Base-by-base conservation (phyloP, 208 protist species). In the Trypanosoma avium region DNA sequence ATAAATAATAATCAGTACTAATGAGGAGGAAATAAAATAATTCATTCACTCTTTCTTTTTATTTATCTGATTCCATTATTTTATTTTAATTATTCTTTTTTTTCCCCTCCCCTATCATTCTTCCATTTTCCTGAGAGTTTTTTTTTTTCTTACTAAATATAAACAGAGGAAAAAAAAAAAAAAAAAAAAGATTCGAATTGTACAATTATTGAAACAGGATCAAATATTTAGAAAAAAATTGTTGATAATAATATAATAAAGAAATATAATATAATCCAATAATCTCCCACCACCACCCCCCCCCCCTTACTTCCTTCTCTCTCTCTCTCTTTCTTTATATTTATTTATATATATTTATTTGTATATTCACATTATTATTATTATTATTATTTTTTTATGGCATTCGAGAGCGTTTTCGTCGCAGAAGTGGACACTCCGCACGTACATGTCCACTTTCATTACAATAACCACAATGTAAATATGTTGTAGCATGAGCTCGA, bases 391-490 rank as follows among this genome's bases (percentile, higher is more conserved):
- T n/a, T n/a, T 22, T 15, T 56, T 40, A 73, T 32, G 57, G 47
- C 7, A 64, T 63, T 0, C 88, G 77, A 3, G 67, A 62, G 5
- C 88, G 71, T 57, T 95, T 92, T 42, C 83, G 85, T 5, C 75
- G 81, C 17, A 79, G 68, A 22, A 93, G 26, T 0, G 86, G 82
- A 43, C 89, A 95, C 69, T 93, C 86, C 0, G 54, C 71, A 1
- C 89, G 76, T 13, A 68, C 70, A 62, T 95, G 89, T 0, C 86
- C 86, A 26, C 63, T 62, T 15, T 93, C 86, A 45, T 95, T 95
- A 58, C 89, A 95, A 59, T 81, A 95, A 52, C 56, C 82, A 61
- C 89, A 95, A 74, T 90, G 90, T 38, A 77, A 52, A 66, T 90
- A 93, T 27, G 73, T 78, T 22, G 67, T 73, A 7, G 81, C 73